These are phyloP conservation scores for Lunularia cruciata DNA, from an alignment of 225 moss, liverwort and hornwort species.

Conservation along the genomic window DNA sequence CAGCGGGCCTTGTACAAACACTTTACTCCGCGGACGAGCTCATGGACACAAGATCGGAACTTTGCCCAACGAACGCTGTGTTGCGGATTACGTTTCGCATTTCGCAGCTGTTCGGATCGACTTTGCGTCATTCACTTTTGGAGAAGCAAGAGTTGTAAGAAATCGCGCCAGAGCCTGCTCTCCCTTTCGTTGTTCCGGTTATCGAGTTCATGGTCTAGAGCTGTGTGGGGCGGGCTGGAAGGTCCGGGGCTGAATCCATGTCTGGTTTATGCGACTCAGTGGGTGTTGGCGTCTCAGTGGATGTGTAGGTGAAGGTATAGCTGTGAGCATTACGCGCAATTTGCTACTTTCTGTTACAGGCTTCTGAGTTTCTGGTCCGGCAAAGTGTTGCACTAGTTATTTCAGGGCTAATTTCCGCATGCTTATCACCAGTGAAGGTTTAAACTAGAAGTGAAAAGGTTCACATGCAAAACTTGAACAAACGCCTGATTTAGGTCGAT, in stretches of 20 bases:
- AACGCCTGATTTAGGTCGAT: too few species aligned
- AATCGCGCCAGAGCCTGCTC: neutral
- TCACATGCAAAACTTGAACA: too few species aligned
- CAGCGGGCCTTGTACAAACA: neutral
- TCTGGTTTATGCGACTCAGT: neutral
- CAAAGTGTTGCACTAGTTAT: too few species aligned
- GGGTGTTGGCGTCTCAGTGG: neutral
- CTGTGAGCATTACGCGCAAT: neutral
- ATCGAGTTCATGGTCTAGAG: neutral
- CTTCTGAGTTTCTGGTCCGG: too few species aligned
- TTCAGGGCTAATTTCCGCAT: too few species aligned
- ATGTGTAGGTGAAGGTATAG: neutral
- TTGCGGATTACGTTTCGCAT: neutral
- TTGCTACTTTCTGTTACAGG: too few species aligned
- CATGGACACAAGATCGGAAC: neutral
- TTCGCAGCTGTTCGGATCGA: neutral
- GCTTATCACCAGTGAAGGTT: too few species aligned
- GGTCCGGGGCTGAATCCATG: neutral
- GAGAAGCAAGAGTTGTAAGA: neutral
- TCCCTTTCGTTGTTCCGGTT: neutral
- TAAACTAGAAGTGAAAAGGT: too few species aligned
- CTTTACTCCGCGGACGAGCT: neutral
- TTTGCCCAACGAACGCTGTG: neutral
- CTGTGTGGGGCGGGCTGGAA: neutral
- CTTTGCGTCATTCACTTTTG: neutral